A percentile compares a stretch with the other conserved stretches of the same genome.
Evolutionary conservation across 768 basidiomycete species (phyloP).

Genomic region (Arthromyces matolae): DNA sequence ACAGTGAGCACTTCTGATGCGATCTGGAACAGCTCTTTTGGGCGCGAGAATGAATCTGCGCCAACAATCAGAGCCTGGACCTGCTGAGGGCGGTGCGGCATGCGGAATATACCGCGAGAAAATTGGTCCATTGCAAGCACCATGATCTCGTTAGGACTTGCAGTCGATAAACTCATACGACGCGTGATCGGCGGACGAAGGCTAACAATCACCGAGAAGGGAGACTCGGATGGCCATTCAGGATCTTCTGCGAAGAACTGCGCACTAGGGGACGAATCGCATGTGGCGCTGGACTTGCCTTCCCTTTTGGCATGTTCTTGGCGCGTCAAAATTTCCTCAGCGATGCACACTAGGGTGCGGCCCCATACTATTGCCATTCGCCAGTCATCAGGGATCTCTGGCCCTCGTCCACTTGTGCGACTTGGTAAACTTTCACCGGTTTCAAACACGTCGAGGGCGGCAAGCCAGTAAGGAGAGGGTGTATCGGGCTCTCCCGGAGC

Average conservation of each 20-base stretch:
- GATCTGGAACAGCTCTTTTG: constrained; percentile 58
- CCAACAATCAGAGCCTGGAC: constrained; percentile 11
- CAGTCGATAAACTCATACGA: constrained; percentile 41
- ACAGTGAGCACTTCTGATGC: constrained; percentile 58
- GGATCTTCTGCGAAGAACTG: constrained; percentile 35
- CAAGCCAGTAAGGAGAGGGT: constrained; percentile 57
- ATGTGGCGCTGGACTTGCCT: neutral
- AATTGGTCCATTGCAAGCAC: constrained; percentile 67
- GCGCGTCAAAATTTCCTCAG: constrained; percentile 45
- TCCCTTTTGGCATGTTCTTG: constrained; percentile 12
- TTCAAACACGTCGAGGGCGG: constrained; percentile 70
- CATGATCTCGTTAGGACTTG: constrained; percentile 49
- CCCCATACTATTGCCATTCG: constrained; percentile 67
- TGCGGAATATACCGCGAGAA: constrained; percentile 64
- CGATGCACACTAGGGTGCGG: constrained; percentile 57
- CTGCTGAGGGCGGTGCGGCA: constrained; percentile 47
- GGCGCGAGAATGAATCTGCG: constrained; percentile 45
- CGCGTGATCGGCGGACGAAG: constrained; percentile 47
- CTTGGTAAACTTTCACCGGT: constrained; percentile 60
- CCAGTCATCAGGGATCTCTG: constrained; percentile 53
- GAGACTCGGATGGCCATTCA: constrained; percentile 48
- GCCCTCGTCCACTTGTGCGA: constrained; percentile 31
- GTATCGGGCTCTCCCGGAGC: constrained; percentile 51
- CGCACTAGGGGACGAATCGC: constrained; percentile 6
- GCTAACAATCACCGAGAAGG: constrained; percentile 47